Conservation (phyloP, 257 asterid species). For the Asclepias syriaca region DNA sequence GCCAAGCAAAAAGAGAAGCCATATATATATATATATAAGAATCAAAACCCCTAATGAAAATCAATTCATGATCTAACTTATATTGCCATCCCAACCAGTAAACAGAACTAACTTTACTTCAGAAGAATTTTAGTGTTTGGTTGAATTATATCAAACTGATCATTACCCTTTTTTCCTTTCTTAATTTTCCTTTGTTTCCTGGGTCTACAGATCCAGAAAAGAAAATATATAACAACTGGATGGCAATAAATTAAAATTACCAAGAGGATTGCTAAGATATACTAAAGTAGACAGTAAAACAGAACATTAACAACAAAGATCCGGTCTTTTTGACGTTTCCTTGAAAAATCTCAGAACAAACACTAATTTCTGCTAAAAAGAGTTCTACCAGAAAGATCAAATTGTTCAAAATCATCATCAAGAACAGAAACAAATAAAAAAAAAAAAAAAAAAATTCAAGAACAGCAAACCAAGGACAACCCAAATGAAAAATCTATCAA, state of each 20-base stretch:
- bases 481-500: neutral
- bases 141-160: neutral
- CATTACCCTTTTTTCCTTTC: neutral
- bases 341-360: neutral
- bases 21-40: neutral
- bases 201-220: neutral
- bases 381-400: neutral
- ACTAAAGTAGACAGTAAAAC: neutral
- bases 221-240: neutral
- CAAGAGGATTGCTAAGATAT: neutral
- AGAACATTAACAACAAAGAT: neutral
- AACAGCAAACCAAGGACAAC: neutral
- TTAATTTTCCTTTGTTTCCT: neutral
- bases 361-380: neutral
- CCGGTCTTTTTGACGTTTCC: neutral
- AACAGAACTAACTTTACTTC: neutral
- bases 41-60: neutral
- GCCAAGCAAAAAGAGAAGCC: neutral
- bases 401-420: neutral
- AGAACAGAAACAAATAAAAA: neutral
- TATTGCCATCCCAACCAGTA: neutral
- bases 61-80: neutral
- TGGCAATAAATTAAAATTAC: neutral
- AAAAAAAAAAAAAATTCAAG: too few relatives aligned
- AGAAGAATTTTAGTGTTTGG: neutral